Conservation (phyloP, 495 filamentous ascomycete genomes). For the Pyronema domesticum region DNA sequence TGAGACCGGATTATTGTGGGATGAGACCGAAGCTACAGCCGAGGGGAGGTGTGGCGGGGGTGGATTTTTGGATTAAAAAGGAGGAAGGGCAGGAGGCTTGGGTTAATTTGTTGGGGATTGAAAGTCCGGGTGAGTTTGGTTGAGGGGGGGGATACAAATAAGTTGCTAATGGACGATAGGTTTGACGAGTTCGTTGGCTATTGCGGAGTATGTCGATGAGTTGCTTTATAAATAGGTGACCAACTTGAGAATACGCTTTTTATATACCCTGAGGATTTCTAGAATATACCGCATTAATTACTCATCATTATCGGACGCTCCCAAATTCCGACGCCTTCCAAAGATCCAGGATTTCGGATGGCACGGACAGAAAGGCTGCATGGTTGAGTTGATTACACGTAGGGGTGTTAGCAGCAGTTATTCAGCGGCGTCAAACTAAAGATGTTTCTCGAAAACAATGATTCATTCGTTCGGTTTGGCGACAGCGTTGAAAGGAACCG, state of each 20-base stretch:
- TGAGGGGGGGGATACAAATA: background rate
- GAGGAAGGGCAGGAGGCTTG: slow-evolving; percentile 76
- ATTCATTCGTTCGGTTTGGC: no score
- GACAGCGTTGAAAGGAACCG: no score
- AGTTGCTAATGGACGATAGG: slow-evolving; percentile 2
- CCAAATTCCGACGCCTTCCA: no score
- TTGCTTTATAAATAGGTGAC: slow-evolving; percentile 41
- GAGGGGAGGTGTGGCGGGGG: slow-evolving; percentile 44
- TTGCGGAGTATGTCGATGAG: slow-evolving; percentile 62
- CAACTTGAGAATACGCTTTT: background rate
- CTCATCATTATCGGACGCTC: no score
- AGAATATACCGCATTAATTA: background rate
- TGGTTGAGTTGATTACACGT: no score
- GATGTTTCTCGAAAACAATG: no score
- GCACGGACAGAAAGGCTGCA: no score
- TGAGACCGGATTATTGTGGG: slow-evolving; percentile 76
- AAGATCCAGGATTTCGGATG: no score
- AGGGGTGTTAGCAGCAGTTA: no score
- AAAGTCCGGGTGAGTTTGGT: slow-evolving; percentile 52
- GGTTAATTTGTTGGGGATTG: slow-evolving; percentile 83
- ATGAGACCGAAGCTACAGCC: slow-evolving; percentile 71
- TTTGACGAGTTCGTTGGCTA: slow-evolving; percentile 74
- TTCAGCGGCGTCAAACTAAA: no score
- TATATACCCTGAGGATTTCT: background rate
- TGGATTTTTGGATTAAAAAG: slow-evolving; percentile 68